A percentile compares a stretch with the other conserved stretches of the same genome.
phyloP scores from a whole-genome alignment of 1,284 basidiomycete species.

The Ceratobasidium sp. region DNA sequence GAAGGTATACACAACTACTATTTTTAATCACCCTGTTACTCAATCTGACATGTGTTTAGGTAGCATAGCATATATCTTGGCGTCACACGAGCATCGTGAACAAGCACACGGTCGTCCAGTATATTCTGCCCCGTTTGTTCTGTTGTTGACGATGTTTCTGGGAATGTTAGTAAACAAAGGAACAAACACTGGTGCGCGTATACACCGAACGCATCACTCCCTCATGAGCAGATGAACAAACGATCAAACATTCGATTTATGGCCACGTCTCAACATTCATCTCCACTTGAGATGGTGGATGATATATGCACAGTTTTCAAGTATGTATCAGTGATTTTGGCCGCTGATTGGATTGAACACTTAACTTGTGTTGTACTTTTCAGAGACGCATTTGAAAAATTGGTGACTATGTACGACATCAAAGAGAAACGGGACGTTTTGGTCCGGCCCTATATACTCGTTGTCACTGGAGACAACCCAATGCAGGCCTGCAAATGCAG shows the following conservation, averaged over 20 bases:
- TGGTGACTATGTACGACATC: constrained; percentile 51
- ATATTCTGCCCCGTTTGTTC: constrained; percentile 39
- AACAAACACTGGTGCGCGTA: constrained; percentile 44
- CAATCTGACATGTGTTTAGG: too few relatives aligned
- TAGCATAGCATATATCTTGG: not conserved
- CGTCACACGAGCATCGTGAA: not conserved
- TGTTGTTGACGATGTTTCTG: constrained; percentile 44
- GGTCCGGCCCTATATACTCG: constrained; percentile 36
- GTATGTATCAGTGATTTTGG: constrained; percentile 12
- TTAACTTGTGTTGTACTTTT: not conserved
- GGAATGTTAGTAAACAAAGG: constrained; percentile 43
- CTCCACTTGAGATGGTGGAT: constrained; percentile 29
- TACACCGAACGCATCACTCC: constrained; percentile 29
- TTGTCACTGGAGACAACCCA: constrained; percentile 45
- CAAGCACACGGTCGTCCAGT: constrained; percentile 13
- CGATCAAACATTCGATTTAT: constrained; percentile 38
- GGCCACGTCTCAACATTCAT: constrained; percentile 27
- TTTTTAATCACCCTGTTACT: not conserved
- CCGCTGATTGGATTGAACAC: not conserved
- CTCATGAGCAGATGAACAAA: constrained; percentile 12
- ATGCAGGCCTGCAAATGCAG: constrained; percentile 46
- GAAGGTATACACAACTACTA: constrained; percentile 8
- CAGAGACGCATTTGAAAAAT: constrained; percentile 17
- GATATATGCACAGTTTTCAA: constrained; percentile 3
- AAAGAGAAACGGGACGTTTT: constrained; percentile 49